A percentile compares a stretch with the other conserved stretches of the same genome.
Conservation (phyloP, 179 eudicot genomes). For the Heliamphora pulchella region DNA sequence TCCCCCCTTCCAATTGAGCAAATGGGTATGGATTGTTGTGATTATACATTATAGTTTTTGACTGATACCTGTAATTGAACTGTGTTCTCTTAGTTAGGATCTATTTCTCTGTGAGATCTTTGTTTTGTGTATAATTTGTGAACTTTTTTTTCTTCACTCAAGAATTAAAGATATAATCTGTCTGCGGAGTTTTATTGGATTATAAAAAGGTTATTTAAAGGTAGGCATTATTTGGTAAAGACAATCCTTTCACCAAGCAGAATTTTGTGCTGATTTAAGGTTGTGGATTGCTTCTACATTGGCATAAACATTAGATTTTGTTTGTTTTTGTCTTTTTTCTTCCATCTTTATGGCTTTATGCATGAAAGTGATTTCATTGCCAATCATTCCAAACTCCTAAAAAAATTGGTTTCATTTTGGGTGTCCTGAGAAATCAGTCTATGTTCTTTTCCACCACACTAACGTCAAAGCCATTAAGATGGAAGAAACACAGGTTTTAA, state of each 20-base stretch:
- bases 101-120: slow-evolving; percentile 4
- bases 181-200: background rate
- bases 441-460: background rate
- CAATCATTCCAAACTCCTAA: background rate
- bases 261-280: background rate
- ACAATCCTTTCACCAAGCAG: background rate
- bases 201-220: background rate
- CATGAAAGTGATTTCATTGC: background rate
- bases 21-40: slow-evolving; percentile 8
- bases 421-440: background rate
- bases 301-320: background rate
- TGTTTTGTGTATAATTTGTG: background rate
- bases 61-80: background rate
- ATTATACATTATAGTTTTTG: background rate
- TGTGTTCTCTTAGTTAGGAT: background rate
- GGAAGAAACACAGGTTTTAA: too few species aligned
- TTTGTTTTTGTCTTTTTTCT: background rate
- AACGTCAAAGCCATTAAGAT: too few species aligned
- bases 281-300: background rate
- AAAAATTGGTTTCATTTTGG: background rate
- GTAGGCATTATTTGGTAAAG: background rate
- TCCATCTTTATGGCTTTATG: background rate
- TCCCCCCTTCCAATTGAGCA: background rate
- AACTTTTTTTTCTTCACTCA: background rate
- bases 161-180: background rate